Base-by-base conservation (phyloP, 352 stramenopile genomes). In the Phytophthora tentaculata region DNA sequence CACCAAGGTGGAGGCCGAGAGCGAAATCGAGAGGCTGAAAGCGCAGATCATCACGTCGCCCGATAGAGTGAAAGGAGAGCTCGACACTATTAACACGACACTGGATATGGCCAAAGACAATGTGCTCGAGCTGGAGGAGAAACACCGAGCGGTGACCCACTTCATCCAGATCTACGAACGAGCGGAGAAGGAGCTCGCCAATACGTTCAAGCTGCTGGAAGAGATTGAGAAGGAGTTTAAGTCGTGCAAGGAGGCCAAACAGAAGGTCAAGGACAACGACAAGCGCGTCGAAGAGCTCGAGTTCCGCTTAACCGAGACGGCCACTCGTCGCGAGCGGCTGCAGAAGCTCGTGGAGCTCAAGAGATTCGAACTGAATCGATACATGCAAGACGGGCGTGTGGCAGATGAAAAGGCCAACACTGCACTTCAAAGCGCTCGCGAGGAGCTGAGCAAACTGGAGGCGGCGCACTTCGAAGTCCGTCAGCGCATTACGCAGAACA, bases 31-130 rank as follows among this genome's bases (percentile, higher is more conserved):
- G 65, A 64, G 79, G 8, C 73, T 99, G 5, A 76, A 83, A 8
- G 60, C 72, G 47, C 86, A 96, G 73, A 85, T 99, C 56, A 92
- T 99, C 17, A 96, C 89, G 65, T 98, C 91, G 23, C 96, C 96
- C 0, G 85, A 93, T 14, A 76, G 88, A 45, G 88, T 97, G 16
- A 93, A 89, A 63, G 77, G 80, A 45, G 86, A 95, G 54, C 83
- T 96, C 12, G 66, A 67, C 17, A 29, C 47, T 16, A 90, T 94
- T 50, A 83, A 73, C 5, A 52, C 78, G 9, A 69, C 86, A 44
- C 64, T 98, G 5, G 84, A 92, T 16, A 79, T 83, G 14, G 86
- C 85, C 20, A 95, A 89, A 51, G 76, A 89, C 26, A 76, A 91
- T 44, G 61, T 94, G 37, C 69, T 74, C 37, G 77, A 72, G n/a